Percentiles rank a stretch among this genome's conserved stretches.
Conservation (phyloP, 1,284 basidiomycete genomes). For the Malassezia obtusa region DNA sequence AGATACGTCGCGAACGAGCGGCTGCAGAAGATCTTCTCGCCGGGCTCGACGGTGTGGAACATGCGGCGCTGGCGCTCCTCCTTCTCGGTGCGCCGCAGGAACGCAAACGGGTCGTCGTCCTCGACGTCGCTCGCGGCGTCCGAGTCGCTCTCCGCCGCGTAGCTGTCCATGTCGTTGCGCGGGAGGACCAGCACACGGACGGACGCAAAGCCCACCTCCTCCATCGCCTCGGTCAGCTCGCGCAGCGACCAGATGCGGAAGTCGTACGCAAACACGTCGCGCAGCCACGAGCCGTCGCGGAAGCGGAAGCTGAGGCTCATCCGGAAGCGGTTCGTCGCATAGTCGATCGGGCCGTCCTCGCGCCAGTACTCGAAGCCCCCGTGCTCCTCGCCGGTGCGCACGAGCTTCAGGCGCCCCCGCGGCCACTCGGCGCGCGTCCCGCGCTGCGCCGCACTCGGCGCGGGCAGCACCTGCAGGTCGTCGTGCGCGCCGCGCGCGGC, state of each 20-base stretch:
- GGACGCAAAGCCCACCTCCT: constrained; percentile 30
- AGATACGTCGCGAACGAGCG: constrained; percentile 22
- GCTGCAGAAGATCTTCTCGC: constrained; percentile 29
- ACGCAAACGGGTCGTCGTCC: constrained; percentile 17
- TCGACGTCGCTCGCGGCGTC: neutral
- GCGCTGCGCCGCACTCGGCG: constrained; percentile 2
- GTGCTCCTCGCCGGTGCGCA: constrained; percentile 23
- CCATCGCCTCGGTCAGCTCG: constrained; percentile 34
- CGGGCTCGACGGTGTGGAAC: constrained; percentile 19
- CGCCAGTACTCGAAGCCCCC: constrained; percentile 40
- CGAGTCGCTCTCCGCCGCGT: neutral
- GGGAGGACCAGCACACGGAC: constrained; percentile 27
- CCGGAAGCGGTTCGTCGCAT: constrained; percentile 32
- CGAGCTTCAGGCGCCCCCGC: constrained; percentile 29
- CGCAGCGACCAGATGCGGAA: constrained; percentile 32
- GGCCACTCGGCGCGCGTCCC: constrained; percentile 32
- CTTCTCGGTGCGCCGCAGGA: constrained; percentile 24
- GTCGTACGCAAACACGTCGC: constrained; percentile 34
- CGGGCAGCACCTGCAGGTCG: constrained; percentile 16
- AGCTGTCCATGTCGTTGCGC: constrained; percentile 18
- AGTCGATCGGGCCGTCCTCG: constrained; percentile 37
- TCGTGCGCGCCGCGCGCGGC: neutral
- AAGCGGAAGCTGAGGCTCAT: constrained; percentile 38
- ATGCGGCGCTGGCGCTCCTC: constrained; percentile 22
- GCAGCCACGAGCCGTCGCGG: constrained; percentile 24